phyloP scores from a whole-genome alignment of 768 basidiomycete species.

The Amanita thiersii region DNA sequence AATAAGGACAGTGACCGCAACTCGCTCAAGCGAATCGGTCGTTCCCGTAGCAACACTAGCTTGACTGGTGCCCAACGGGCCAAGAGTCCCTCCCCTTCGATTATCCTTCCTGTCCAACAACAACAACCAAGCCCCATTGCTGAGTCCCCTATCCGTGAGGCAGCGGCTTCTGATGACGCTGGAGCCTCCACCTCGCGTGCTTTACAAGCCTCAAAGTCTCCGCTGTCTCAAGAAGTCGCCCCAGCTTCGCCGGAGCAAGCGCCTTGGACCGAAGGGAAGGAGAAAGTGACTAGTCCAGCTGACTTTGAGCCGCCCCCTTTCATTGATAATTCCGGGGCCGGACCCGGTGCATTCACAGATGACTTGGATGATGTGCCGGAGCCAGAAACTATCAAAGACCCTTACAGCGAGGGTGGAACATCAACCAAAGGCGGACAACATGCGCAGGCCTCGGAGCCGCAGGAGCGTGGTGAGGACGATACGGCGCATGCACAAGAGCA shows the following conservation, averaged over 20 bases:
- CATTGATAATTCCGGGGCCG: constrained; percentile 29
- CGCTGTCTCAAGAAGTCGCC: constrained; percentile 26
- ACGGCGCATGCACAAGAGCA: no score
- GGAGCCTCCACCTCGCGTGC: constrained; percentile 20
- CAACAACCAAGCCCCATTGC: constrained; percentile 54
- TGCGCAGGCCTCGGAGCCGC: no score
- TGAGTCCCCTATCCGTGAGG: constrained; percentile 60
- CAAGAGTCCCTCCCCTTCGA: constrained; percentile 15
- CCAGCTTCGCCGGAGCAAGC: constrained; percentile 10
- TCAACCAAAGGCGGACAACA: no score
- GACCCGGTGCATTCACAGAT: constrained; percentile 45
- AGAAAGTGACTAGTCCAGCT: constrained; percentile 2
- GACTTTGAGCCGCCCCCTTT: constrained; percentile 31
- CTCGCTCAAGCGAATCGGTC: constrained; percentile 14
- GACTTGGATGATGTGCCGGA: constrained; percentile 38
- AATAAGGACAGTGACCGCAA: constrained; percentile 20
- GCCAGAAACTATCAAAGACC: constrained; percentile 20
- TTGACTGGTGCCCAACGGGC: constrained; percentile 9
- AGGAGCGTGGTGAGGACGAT: no score
- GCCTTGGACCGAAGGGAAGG: constrained; percentile 7
- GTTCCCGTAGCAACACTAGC: constrained; percentile 10
- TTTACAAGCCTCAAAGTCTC: constrained; percentile 28
- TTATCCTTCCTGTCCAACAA: constrained; percentile 14
- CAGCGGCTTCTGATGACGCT: constrained; percentile 23
- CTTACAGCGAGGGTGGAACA: no score